Evolutionary conservation across 2,329 filamentous ascomycete species (phyloP), one percentile per base, ranked within the genome.

Genomic region (Botryotinia narcissicola): DNA sequence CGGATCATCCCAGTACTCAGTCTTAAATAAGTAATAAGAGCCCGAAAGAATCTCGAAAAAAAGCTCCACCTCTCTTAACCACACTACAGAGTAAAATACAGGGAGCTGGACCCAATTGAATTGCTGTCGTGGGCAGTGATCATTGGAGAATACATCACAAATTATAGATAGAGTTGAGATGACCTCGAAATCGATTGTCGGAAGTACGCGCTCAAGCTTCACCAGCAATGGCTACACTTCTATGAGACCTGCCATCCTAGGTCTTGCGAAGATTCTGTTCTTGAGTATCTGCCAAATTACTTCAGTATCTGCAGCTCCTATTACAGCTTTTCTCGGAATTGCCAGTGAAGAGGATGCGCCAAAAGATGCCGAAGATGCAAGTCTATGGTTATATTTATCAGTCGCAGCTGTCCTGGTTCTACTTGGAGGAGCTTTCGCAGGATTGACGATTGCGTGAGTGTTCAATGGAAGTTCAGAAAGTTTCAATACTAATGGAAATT

Each of bases 391-490:
- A 63, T 94, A 98, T 80, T 87, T 96, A 75, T 86, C 90, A 73
- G 87, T 94, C 44, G 97, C 95, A 29, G 88, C 93, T 74, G 87
- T 90, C 37, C 87, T 99, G 73, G 96, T 98, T 16, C 85, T 98
- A 75, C 87, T 93, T 0, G 96, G 96, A 75, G 96, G 96, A 75
- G 94, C 93, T 57, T 99, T 99, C 84, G 96, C 96, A 16, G 96
- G 96, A 48, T 84, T 99, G 82, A 99, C 96, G 29, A 94, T 96
- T 81, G 93, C 93, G 87, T 92, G 84, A 81, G 90, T 86, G 66
- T 61, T 44, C n/a, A 44, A 37, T 20, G 29, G 7, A 46, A n/a
- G 14, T 3, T 25, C 37, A 35, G 9, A n/a, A 16, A 29, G 29
- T 42, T 74, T 22, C 12, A 37, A 69, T 72, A 29, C 74, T 76